Percentiles rank a stretch among this genome's conserved stretches.
Evolutionary conservation across 345 rosid species (phyloP).

Genomic region (Pistacia integerrima): DNA sequence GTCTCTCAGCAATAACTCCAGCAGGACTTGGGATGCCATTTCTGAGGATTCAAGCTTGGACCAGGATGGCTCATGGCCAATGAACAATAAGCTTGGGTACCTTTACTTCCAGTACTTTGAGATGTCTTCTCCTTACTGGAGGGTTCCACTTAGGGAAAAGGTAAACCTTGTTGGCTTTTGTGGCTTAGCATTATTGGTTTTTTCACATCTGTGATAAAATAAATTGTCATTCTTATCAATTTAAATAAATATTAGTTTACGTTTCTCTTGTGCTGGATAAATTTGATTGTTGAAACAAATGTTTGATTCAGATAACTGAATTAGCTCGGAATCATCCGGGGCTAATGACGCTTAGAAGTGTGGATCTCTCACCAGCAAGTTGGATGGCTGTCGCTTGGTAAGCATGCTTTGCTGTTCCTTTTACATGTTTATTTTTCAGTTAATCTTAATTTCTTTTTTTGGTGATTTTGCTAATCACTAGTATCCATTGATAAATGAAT

Average conservation of each 20-base stretch:
- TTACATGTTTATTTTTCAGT: neutral
- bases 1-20: constrained; percentile 61
- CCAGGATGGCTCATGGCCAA: constrained; percentile 33
- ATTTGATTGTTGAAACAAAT: neutral
- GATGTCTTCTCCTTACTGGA: constrained; percentile 53
- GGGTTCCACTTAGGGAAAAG: constrained; percentile 66
- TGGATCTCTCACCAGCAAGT: constrained; percentile 84
- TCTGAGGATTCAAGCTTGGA: constrained; percentile 63
- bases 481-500: neutral
- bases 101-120: constrained; percentile 64
- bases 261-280: neutral
- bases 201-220: neutral
- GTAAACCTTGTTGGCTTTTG: constrained; percentile 26
- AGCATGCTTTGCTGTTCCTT: constrained; percentile 4
- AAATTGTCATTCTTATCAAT: neutral
- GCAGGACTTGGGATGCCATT: constrained; percentile 59
- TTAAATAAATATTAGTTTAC: neutral
- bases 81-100: constrained; percentile 50
- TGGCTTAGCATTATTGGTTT: neutral
- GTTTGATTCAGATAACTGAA: constrained; percentile 46
- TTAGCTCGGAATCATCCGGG: constrained; percentile 47
- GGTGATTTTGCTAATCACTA: neutral
- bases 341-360: constrained; percentile 55
- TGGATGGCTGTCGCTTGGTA: constrained; percentile 98
- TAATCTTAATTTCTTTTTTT: too few species aligned